Evolutionary conservation across 83 land plant genomes (phyloP).

Genomic region (Thuja plicata): DNA sequence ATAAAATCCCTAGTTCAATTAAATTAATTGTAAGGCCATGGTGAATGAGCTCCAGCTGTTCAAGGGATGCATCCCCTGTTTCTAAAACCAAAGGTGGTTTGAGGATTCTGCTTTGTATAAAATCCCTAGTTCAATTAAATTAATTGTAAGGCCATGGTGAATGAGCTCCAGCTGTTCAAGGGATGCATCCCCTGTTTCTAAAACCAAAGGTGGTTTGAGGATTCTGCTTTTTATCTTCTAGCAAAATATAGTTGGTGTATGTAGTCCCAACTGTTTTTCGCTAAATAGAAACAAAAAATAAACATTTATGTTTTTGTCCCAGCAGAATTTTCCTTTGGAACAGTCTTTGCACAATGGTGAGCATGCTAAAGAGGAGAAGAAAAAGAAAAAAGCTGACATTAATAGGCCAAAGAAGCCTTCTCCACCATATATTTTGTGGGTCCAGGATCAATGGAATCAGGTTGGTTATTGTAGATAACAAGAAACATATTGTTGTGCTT

Average conservation of each 20-base stretch:
- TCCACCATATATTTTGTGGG: constrained; percentile 73
- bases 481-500: background rate
- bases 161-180: background rate
- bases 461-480: constrained; percentile 23
- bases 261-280: background rate
- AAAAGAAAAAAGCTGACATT: constrained; percentile 55
- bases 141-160: background rate
- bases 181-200: background rate
- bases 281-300: background rate
- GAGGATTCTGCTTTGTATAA: background rate
- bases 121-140: too few species aligned
- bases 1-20: background rate
- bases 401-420: constrained; percentile 65
- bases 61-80: background rate
- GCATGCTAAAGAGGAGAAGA: constrained; percentile 21
- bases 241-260: background rate
- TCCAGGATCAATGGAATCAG: constrained; percentile 88
- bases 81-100: background rate
- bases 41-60: background rate
- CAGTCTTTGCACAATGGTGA: constrained; percentile 15
- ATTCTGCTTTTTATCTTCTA: background rate
- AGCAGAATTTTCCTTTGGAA: constrained; percentile 24
- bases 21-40: background rate
- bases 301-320: constrained; percentile 9
- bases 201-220: background rate